Base-by-base conservation (phyloP, 2,329 filamentous ascomycete genomes). In the Thelonectria blattea region DNA sequence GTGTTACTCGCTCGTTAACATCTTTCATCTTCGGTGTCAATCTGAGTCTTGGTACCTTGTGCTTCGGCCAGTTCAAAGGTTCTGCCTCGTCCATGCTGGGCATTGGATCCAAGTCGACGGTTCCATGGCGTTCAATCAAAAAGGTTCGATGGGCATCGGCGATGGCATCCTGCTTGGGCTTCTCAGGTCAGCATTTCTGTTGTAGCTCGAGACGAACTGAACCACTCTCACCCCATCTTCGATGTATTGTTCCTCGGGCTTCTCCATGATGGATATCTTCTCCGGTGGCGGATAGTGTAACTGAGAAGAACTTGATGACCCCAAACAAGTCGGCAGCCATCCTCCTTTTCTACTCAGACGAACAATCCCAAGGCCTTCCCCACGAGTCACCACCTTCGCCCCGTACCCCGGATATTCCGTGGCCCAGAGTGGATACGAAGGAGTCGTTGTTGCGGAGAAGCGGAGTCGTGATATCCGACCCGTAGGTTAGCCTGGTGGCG, bases 11-110 rank as follows among this genome's bases (percentile, higher is more conserved):
- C 2, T 6, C 9, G 15, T 59, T 24, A 54, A 20, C n/a, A 20
- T 11, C 18, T 4, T 52, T 5, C n/a, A 10, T 15, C 11, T 12
- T 5, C 15, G 27, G 2, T 30, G 5, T 22, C 32, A 17, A 2
- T 11, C 8, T 6, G 10, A 17, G 2, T 18, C 15, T 7, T 30
- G 1, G 2, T 46, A 62, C 56, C 51, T 53, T 58, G 17, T 24
- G 24, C 15, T 56, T 56, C 24, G 58, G 52, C 57, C 46, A 60
- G 20, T 60, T 60, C 14, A 60, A 32, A 11, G 52, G 51, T 43
- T 60, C 51, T 18, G 45, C 51, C 39, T 54, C 57, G 14, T 60
- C 51, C 51, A 55, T 60, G n/a, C 57, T 60, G 15, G 52, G 57
- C 57, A 60, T 51, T 10, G 57, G 57, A 17, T 60, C 57, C n/a